Base-by-base conservation (phyloP, 805 yeast genomes). In the Candida ortonii region DNA sequence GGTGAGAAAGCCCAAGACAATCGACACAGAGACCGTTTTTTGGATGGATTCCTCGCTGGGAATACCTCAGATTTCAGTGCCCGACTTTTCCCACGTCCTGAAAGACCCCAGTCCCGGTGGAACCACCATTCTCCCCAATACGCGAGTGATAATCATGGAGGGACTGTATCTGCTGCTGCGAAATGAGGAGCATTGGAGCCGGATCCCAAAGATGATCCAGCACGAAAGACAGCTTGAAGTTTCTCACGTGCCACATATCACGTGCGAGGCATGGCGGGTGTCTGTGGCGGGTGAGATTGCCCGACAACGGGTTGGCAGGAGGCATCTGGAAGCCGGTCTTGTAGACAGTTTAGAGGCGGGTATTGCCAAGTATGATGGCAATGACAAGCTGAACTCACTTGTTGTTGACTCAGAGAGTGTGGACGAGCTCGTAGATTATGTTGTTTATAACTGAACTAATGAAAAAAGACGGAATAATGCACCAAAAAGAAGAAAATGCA, bases 81-180 rank as follows among this genome's bases (percentile, higher is more conserved):
- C 96, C 0, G 78, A 84, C 17, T 87, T 87, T 53, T 84, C 82
- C 52, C 96, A 87, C 55, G 65, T 72, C 19, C 41, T 73, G 47
- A 78, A 78, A 45, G 96, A 88, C 51, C 96, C 96, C 0, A 67
- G 69, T 3, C 74, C 67, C 10, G 65, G 68, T 38, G 80, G 71
- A 13, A 67, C 76, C 10, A 49, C 40, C 5, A 68, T 85, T 1
- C 52, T 58, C 2, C 61, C 73, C 0, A 61, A 55, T 3, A 66
- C 76, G 3, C 61, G 76, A 37, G 70, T 86, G 1, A 57, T 87
- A 4, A 68, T 87, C 3, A 50, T 85, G 23, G 96, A 87, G 53
- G 96, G 96, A 0, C 65, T 81, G 29, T 87, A 88, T 53, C 62
- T 87, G 7, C 67, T 79, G 26, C 62, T 85, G 33, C 53, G 71